Evolutionary conservation across 2,329 filamentous ascomycete genomes (phyloP), one percentile per base, ranked within the genome.

Genomic region (Camillea tinctor): DNA sequence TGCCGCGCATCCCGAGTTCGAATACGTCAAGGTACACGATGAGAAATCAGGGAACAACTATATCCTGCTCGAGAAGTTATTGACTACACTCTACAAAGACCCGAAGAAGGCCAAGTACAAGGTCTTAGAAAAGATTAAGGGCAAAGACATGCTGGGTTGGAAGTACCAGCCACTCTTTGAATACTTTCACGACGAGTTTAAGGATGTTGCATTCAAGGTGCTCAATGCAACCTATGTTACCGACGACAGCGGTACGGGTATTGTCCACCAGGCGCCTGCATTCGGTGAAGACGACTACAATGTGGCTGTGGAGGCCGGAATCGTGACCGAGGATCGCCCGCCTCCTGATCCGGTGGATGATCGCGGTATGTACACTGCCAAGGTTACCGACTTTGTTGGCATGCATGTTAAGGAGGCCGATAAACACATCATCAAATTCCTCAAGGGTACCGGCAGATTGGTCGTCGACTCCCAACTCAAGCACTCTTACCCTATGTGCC

Each of bases 271-370:
- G 76, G 85, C 94, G 4, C 94, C 94, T 2, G 92, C 93, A 1
- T 97, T 94, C 72, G 94, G 94, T 84, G 92, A 97, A 77, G 94
- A 97, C 66, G 94, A 98, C 88, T 97, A 96, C 80, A 89, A 88
- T 66, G 87, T 95, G 60, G 91, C 90, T 8, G 75, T 93, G 62
- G 87, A 89, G 59, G 81, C 86, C 52, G 93, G 92, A 50, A 84
- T 96, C 68, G 89, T 97, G 71, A 89, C 77, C 63, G 89, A 93
- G 66, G 84, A 86, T 60, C 87, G 91, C 57, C 81, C 87, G 40
- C 92, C 94, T n/a, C 93, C 93, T 0, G 94, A 96, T 72, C 94
- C 94, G 1, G 89, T 97, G n/a, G 89, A 96, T 69, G 90, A 94
- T 55, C 85, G 84, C 30, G 94, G 92, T 49, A 84, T 87, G 69